Evolutionary conservation across 2,329 filamentous ascomycete genomes (phyloP).

Genomic region (Diaporthe sp.): DNA sequence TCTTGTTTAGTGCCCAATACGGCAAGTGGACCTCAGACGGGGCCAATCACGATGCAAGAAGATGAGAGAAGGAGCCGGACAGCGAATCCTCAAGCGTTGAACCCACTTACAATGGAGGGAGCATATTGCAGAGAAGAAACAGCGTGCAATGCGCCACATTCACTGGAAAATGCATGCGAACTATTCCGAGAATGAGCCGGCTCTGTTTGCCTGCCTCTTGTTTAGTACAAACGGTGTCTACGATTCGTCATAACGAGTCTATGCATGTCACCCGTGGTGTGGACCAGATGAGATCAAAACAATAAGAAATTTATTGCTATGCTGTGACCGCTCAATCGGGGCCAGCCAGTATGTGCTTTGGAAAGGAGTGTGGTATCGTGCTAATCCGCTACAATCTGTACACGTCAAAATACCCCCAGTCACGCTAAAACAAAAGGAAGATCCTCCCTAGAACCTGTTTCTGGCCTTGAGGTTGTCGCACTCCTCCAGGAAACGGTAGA

Average conservation of each 20-base stretch:
- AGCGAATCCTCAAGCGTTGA: not conserved
- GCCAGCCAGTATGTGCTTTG: slow-evolving; percentile 15
- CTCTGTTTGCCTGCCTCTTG: too few species aligned
- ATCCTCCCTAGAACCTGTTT: slow-evolving; percentile 15
- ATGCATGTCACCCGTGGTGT: not conserved
- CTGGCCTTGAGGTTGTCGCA: slow-evolving; percentile 58
- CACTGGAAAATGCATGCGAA: too few species aligned
- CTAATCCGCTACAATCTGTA: slow-evolving; percentile 12
- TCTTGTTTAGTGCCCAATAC: not conserved
- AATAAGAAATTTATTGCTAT: slow-evolving; percentile 28
- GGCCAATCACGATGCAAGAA: slow-evolving; percentile 14
- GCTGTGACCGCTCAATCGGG: slow-evolving; percentile 14
- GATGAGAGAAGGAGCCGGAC: not conserved
- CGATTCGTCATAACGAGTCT: not conserved
- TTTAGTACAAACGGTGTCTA: not conserved
- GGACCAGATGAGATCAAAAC: not conserved
- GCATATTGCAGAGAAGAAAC: not conserved
- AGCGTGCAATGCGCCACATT: not conserved
- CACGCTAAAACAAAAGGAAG: slow-evolving; percentile 25
- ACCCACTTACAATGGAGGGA: not conserved
- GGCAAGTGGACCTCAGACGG: not conserved
- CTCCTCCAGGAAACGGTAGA: slow-evolving; percentile 70
- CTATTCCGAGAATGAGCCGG: too few species aligned
- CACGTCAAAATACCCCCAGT: not conserved
- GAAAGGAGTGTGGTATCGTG: slow-evolving; percentile 39